Evolutionary conservation across 768 basidiomycete species (phyloP), one percentile per base, ranked within the genome.

Genomic region (Cystofilobasidium ferigula): DNA sequence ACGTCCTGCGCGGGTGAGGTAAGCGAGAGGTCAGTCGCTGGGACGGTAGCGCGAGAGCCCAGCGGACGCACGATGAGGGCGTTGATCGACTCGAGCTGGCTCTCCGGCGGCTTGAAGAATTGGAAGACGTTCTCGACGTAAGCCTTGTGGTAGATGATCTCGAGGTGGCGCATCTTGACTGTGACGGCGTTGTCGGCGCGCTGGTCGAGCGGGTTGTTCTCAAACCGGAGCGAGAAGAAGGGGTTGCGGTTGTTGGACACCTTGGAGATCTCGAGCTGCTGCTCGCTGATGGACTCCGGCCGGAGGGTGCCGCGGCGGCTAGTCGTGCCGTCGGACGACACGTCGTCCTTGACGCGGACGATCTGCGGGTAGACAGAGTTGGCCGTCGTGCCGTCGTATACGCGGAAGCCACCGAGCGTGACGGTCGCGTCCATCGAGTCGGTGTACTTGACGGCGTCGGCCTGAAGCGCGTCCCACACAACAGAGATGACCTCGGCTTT

Each of bases 41-140:
- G 22, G 20, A 22, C 48, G 54, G 20, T 3, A 34, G 42, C 14
- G 20, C 10, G 26, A 38, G 28, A 16, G 6, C 53, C 7, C 20
- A 42, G 12, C 16, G 22, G 54, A 77, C 85, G 57, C 70, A 89
- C 89, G 71, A 98, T 78, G 59, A 99, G 80, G 0, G 93, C 95
- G 75, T 88, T 87, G 58, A 99, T 89, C 1, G 92, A 94, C 76
- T 98, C 92, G 63, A 99, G 76, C 73, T 98, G 93, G 75, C 87
- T 94, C 48, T 85, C 85, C 2, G 95, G 94, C 2, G 92, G 94
- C 73, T 86, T 88, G 78, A 99, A 86, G 78, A 98, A 99, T 69
- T 81, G 82, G 71, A 86, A 86, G 26, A 98, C 83, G 3, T 88
- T 88, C 78, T 98, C 95, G 34, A 98, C 81, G 74, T 94, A 97